Conservation (phyloP, 2,329 filamentous ascomycete genomes). For the Arachnomyces sp. region DNA sequence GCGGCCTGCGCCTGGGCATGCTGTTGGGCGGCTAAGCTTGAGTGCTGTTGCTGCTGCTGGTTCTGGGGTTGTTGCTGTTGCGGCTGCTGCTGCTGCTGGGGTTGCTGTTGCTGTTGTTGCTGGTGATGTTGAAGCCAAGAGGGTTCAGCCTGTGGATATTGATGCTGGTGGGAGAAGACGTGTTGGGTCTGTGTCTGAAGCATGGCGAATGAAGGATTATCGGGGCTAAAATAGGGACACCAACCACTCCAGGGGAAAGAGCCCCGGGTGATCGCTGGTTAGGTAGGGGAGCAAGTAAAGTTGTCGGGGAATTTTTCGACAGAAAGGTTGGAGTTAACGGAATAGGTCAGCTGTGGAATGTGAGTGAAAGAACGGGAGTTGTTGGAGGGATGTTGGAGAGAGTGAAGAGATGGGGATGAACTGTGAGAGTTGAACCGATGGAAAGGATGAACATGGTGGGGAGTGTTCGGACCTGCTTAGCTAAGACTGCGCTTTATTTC, state of each 20-base stretch:
- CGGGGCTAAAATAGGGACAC: background rate
- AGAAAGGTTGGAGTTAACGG: no score
- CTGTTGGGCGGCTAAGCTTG: slow-evolving; percentile 20
- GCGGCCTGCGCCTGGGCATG: slow-evolving; percentile 44
- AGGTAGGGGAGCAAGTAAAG: no score
- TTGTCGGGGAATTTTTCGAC: no score
- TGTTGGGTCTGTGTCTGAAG: slow-evolving; percentile 48
- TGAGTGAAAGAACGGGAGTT: no score
- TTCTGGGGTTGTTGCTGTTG: slow-evolving; percentile 27
- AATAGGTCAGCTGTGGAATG: no score
- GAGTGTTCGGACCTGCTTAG: no score
- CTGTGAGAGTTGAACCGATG: no score
- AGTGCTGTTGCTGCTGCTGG: slow-evolving; percentile 38
- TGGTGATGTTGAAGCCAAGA: slow-evolving; percentile 35
- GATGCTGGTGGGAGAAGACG: slow-evolving; percentile 53
- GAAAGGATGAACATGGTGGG: no score
- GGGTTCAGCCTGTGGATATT: slow-evolving; percentile 40
- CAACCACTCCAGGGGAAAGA: slow-evolving; percentile 8
- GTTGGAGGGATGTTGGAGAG: no score
- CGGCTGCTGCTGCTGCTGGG: slow-evolving; percentile 22
- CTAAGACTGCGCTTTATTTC: no score
- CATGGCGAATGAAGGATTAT: slow-evolving; percentile 30
- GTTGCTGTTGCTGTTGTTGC: slow-evolving; percentile 11
- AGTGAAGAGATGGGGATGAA: no score
- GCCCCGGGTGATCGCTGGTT: slow-evolving; percentile 16